Evolutionary conservation across 176 grass and related monocot species (phyloP).

Genomic region (bread wheat (Triticum aestivum)): DNA sequence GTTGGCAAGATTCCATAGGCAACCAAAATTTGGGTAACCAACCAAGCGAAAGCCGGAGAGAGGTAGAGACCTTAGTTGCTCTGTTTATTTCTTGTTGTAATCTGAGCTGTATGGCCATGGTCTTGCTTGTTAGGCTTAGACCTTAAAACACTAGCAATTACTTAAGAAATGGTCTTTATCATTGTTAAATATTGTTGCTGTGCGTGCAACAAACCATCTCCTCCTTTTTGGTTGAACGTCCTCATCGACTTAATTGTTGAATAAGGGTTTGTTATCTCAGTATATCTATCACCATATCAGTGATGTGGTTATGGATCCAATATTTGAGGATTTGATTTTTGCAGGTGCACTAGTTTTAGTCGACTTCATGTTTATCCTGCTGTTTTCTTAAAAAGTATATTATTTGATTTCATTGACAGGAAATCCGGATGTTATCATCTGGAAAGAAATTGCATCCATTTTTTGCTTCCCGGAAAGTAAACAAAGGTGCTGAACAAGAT

Average conservation of each 20-base stretch:
- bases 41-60: neutral
- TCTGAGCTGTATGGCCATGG: neutral
- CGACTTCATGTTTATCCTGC: slow-evolving; percentile 16
- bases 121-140: neutral
- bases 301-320: neutral
- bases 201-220: neutral
- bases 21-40: neutral
- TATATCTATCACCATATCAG: slow-evolving; percentile 1
- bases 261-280: neutral
- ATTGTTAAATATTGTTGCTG: neutral
- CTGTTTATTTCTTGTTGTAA: neutral
- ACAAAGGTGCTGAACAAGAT: slow-evolving; percentile 51
- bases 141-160: neutral
- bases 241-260: slow-evolving; percentile 1
- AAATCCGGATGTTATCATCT: slow-evolving; percentile 72
- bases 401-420: slow-evolving; percentile 46
- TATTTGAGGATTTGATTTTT: neutral
- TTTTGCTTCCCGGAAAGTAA: slow-evolving; percentile 59
- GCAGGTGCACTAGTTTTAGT: neutral
- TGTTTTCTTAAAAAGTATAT: slow-evolving; percentile 13
- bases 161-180: slow-evolving; percentile 15
- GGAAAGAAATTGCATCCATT: slow-evolving; percentile 90
- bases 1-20: neutral
- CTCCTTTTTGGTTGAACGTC: slow-evolving; percentile 1
- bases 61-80: neutral